Percentiles rank a stretch among this genome's conserved stretches.
These are phyloP conservation scores for Pythium myriotylum DNA, from an alignment of 352 stramenopile species.

Conservation along the genomic window DNA sequence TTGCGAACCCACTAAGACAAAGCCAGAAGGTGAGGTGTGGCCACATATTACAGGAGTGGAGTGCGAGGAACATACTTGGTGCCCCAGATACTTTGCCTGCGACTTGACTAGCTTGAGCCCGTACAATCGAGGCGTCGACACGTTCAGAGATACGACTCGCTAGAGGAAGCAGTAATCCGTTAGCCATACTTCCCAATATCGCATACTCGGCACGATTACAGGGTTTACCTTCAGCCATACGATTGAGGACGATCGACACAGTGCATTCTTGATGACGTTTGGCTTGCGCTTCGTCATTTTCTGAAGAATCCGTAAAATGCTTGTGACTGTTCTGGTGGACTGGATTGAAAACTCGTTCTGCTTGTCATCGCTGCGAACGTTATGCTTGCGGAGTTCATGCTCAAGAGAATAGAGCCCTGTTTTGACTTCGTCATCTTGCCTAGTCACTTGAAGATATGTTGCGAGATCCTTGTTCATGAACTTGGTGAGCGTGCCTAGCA, in stretches of 20 bases:
- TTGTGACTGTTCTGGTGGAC: conserved; percentile 73
- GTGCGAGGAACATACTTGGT: conserved; percentile 45
- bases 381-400: conserved; percentile 61
- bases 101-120: conserved; percentile 86
- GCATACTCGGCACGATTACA: not conserved
- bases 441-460: conserved; percentile 76
- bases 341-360: conserved; percentile 73
- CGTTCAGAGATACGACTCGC: conserved; percentile 71
- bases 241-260: conserved; percentile 74
- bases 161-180: conserved; percentile 22
- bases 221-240: conserved; percentile 86
- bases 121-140: conserved; percentile 69
- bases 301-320: conserved; percentile 75
- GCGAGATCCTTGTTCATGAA: conserved; percentile 88
- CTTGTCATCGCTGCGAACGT: conserved; percentile 64
- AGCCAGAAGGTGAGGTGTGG: not conserved
- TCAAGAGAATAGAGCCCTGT: conserved; percentile 64
- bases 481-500: conserved; percentile 75
- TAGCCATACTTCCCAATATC: too few relatives aligned
- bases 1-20: conserved; percentile 76
- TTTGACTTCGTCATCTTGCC: conserved; percentile 57
- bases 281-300: conserved; percentile 86
- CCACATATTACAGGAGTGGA: conserved; percentile 10
- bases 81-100: conserved; percentile 80
- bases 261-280: conserved; percentile 82